These are phyloP conservation scores for Cryptococcus amylolentus DNA, from an alignment of 1,284 basidiomycete genomes.

Conservation along the genomic window DNA sequence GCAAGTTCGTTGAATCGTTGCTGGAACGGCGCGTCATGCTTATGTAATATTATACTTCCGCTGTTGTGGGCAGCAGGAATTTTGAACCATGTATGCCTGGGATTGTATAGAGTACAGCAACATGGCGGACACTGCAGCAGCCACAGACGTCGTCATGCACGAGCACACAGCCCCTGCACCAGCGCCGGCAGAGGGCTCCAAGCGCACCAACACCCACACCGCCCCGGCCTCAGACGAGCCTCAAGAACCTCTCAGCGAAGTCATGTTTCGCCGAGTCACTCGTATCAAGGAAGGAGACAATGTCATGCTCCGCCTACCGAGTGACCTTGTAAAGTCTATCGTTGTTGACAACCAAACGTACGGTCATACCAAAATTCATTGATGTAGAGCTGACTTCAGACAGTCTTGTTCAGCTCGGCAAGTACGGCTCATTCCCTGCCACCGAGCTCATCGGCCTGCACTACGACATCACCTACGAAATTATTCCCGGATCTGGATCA, in stretches of 20 bases:
- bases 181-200: background rate
- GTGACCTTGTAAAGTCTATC: conserved; percentile 50
- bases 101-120: background rate
- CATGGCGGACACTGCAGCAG: background rate
- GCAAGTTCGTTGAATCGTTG: no score
- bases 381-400: conserved; percentile 2
- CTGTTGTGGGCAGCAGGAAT: background rate
- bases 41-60: background rate
- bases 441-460: conserved; percentile 47
- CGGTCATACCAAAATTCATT: conserved; percentile 7
- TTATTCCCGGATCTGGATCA: conserved; percentile 22
- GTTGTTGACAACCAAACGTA: conserved; percentile 44
- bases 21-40: no score
- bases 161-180: background rate
- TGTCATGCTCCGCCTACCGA: conserved; percentile 51
- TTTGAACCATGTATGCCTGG: background rate
- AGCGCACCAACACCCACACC: background rate
- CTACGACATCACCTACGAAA: conserved; percentile 54
- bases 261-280: conserved; percentile 37
- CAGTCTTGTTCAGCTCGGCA: conserved; percentile 50
- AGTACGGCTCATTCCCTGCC: conserved; percentile 51
- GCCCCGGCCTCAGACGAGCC: conserved; percentile 3
- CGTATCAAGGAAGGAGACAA: conserved; percentile 49
- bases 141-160: background rate
- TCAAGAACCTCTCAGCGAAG: conserved; percentile 32